Conservation (phyloP, 176 grass and related monocot species). For the Lolium rigidum region DNA sequence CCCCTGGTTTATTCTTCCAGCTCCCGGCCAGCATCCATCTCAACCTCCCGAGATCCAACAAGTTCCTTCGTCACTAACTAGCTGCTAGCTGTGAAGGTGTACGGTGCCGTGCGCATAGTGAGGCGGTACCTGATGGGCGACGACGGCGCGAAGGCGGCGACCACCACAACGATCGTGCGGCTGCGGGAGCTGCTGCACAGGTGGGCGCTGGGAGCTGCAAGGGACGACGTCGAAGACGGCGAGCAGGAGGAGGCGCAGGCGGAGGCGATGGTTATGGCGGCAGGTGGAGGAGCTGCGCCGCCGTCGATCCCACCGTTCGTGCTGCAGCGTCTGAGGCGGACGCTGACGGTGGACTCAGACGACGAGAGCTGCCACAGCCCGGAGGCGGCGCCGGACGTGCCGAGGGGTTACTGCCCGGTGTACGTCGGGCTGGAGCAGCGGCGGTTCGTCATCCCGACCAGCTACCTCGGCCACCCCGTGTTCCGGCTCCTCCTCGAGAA, state of each 20-base stretch:
- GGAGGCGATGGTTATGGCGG: not conserved
- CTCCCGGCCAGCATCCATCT: not conserved
- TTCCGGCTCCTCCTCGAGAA: conserved; percentile 88
- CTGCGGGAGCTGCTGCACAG: conserved; percentile 77
- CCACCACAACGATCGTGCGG: conserved; percentile 56
- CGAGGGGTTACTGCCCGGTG: conserved; percentile 62
- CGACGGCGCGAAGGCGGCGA: conserved; percentile 36
- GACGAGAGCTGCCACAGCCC: conserved; percentile 76
- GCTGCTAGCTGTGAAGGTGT: not conserved
- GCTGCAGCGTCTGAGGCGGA: conserved; percentile 50
- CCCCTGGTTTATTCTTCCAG: not conserved
- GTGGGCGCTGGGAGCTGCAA: conserved; percentile 51
- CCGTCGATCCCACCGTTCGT: conserved; percentile 50
- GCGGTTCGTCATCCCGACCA: conserved; percentile 90
- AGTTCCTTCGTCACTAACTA: not conserved
- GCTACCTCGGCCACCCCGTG: conserved; percentile 72
- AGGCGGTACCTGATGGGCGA: conserved; percentile 37
- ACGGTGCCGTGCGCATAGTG: not conserved
- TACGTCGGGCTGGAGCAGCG: conserved; percentile 66
- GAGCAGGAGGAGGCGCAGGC: not conserved
- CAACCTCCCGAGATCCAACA: conserved; percentile 44
- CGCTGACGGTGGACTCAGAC: conserved; percentile 45
- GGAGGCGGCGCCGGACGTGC: conserved; percentile 63
- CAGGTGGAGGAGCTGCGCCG: not conserved
- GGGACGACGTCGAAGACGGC: not conserved